A percentile compares a stretch with the other conserved stretches of the same genome.
Evolutionary conservation across 495 filamentous ascomycete species (phyloP).

Genomic region (Cladorrhinum samala): DNA sequence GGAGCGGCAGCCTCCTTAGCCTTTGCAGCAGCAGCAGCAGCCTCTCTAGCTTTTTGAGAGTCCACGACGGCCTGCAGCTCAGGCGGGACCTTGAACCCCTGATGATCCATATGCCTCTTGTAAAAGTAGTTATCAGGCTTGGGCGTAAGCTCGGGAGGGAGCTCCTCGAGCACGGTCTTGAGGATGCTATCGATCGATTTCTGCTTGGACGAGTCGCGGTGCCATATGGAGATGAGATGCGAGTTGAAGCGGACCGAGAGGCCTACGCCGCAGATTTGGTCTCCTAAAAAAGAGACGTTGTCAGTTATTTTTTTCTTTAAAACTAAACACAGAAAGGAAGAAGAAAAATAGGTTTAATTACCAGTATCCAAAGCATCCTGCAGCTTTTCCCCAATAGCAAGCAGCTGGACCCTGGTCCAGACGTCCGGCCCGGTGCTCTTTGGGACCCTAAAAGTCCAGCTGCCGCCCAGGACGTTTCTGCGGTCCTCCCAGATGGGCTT

Average conservation of each 20-base stretch:
- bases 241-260: conserved; percentile 69
- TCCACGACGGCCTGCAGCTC: conserved; percentile 45
- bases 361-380: conserved; percentile 67
- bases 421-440: conserved; percentile 67
- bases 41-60: conserved; percentile 41
- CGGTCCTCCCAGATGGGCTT: conserved; percentile 88
- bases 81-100: conserved; percentile 49
- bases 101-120: conserved; percentile 53
- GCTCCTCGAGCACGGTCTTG: conserved; percentile 57
- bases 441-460: conserved; percentile 81
- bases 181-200: conserved; percentile 66
- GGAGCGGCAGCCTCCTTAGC: conserved; percentile 9
- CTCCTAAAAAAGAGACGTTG: conserved; percentile 40
- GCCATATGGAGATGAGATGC: conserved; percentile 81
- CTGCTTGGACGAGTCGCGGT: conserved; percentile 68
- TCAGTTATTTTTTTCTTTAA: neutral
- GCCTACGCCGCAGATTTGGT: conserved; percentile 73
- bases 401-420: conserved; percentile 71
- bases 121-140: conserved; percentile 65
- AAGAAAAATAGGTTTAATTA: conserved; percentile 25
- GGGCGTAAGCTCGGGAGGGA: conserved; percentile 61
- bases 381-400: conserved; percentile 80
- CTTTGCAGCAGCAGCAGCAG: conserved; percentile 20
- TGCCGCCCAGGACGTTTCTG: conserved; percentile 71
- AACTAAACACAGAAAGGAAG: conserved; percentile 1